Base-by-base conservation (phyloP, 352 stramenopile species). In the Phytophthora podocarpi region DNA sequence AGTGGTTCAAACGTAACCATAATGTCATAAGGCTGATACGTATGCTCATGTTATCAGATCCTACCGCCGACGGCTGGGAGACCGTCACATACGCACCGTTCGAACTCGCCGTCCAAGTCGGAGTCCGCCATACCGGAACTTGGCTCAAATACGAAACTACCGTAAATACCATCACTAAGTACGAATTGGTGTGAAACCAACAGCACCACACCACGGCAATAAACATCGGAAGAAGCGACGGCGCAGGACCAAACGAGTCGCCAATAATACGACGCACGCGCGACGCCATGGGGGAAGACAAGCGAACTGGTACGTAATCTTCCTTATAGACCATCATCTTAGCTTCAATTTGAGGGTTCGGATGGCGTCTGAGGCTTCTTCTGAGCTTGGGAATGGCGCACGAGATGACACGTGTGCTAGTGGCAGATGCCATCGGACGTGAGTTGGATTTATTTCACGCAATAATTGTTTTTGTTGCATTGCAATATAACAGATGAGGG, bases 31-130 rank as follows among this genome's bases (percentile, higher is more conserved):
- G n/a, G 4, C n/a, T 27, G 9, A 3, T n/a, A 1, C 1, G n/a
- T 32, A 51, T 64, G 20, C 13, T 53, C 12, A 16, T 12, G 1
- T 1, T 7, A 40, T 16, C 16, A 26, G 12, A 49, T 52, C 43
- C n/a, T 31, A 23, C 37, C 23, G 32, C 32, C 2, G 24, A 52
- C 5, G 11, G 9, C 20, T 23, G 13, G 15, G 42, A 54, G 21
- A 1, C 11, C n/a, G 45, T 7, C 15, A 27, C 47, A 32, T 20
- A 64, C 66, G 43, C 66, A 89, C 81, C 77, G 70, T 72, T 78
- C 74, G 62, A 91, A 91, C 39, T 87, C 80, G 27, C 78, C 61
- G 41, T 88, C 77, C 46, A 75, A 86, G 53, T 87, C 77, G 51
- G 72, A 76, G 21, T 67, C 67, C 47, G 47, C 54, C 50, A 64